phyloP scores from a whole-genome alignment of 116 monocot genomes.

The Zostera marina region DNA sequence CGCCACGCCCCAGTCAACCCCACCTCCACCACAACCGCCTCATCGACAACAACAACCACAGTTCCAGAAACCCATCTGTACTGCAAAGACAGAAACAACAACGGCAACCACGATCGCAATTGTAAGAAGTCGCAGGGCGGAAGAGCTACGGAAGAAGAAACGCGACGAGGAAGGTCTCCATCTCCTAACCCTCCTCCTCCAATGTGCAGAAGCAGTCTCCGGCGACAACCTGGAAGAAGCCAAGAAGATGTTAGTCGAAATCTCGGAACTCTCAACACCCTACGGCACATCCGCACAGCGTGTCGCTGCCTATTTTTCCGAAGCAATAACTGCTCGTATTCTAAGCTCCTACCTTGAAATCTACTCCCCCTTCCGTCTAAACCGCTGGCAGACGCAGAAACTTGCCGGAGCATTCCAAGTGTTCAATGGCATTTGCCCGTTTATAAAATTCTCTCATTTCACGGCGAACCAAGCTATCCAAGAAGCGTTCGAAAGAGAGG shows the following conservation, averaged over 20 bases:
- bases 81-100: slow-evolving; percentile 15
- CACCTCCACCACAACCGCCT: background rate
- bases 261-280: slow-evolving; percentile 59
- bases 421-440: slow-evolving; percentile 60
- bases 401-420: slow-evolving; percentile 48
- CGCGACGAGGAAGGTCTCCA: slow-evolving; percentile 75
- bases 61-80: background rate
- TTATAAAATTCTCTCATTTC: slow-evolving; percentile 92
- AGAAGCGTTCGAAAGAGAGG: slow-evolving; percentile 42
- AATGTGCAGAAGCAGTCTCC: slow-evolving; percentile 63
- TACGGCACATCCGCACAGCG: slow-evolving; percentile 78
- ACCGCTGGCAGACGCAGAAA: background rate
- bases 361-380: background rate
- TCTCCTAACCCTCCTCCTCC: slow-evolving; percentile 66
- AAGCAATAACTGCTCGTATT: slow-evolving; percentile 54
- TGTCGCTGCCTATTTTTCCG: slow-evolving; percentile 80
- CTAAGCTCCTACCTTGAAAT: slow-evolving; percentile 45
- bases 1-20: slow-evolving; percentile 1
- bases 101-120: slow-evolving; percentile 8
- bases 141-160: slow-evolving; percentile 52
- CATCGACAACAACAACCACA: slow-evolving; percentile 7
- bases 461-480: slow-evolving; percentile 90
- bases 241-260: slow-evolving; percentile 46
- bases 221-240: slow-evolving; percentile 38
- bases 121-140: slow-evolving; percentile 17